Conservation (phyloP, 1,139 yeast genomes). For the Yamadazyma dushanensis region DNA sequence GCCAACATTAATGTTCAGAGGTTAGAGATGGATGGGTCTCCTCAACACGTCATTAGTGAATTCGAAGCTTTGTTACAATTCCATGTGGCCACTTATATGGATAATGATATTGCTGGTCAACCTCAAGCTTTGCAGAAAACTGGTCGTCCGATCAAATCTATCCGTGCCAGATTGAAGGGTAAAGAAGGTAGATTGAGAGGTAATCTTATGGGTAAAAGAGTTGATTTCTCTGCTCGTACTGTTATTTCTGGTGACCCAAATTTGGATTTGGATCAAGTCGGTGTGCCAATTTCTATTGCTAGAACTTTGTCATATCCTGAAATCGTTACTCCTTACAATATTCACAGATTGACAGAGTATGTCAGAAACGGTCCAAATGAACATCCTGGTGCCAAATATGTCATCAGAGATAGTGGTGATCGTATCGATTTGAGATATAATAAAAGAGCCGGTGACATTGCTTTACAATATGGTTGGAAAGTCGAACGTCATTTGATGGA, state of each 20-base stretch:
- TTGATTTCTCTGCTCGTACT: conserved; percentile 97
- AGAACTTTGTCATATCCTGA: conserved; percentile 95
- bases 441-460: conserved; percentile 97
- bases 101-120: conserved; percentile 99
- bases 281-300: conserved; percentile 97
- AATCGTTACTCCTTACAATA: conserved; percentile 95
- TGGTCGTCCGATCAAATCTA: conserved; percentile 97
- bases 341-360: conserved; percentile 85
- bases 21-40: conserved; percentile 97
- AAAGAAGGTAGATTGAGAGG: conserved; percentile 99
- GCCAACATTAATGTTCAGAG: conserved; percentile 96
- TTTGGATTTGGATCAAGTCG: conserved; percentile 95
- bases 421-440: conserved; percentile 96
- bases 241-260: conserved; percentile 99
- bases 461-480: conserved; percentile 97
- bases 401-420: conserved; percentile 97
- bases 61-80: conserved; percentile 94
- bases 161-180: conserved; percentile 98
- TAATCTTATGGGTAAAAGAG: conserved; percentile 99
- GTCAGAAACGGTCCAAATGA: conserved; percentile 98
- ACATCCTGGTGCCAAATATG: conserved; percentile 99
- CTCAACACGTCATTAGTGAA: conserved; percentile 96
- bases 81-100: conserved; percentile 99
- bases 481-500: conserved; percentile 98
- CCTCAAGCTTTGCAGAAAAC: conserved; percentile 99